Conservation (phyloP, 2,329 filamentous ascomycete species). For the Colletotrichum melonis region DNA sequence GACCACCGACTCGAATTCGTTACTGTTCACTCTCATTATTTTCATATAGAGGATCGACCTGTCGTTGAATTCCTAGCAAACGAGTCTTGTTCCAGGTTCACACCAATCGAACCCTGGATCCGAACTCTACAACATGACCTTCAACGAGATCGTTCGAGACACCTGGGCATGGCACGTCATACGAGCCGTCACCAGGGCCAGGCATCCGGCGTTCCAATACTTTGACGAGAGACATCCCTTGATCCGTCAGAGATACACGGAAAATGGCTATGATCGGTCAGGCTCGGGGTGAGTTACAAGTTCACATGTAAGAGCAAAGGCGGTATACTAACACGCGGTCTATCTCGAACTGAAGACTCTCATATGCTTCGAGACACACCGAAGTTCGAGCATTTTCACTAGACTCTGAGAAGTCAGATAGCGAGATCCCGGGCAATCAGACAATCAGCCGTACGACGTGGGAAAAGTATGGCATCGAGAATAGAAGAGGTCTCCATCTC, state of each 20-base stretch:
- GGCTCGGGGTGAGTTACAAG: neutral
- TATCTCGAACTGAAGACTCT: neutral
- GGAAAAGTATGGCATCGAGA: conserved; percentile 17
- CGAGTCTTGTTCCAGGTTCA: neutral
- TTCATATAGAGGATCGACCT: neutral
- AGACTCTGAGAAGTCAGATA: neutral
- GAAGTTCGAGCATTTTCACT: neutral
- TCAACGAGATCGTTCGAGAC: conserved; percentile 28
- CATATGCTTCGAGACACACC: conserved; percentile 5
- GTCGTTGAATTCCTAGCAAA: neutral
- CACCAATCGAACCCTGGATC: neutral
- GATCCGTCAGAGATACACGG: conserved; percentile 20
- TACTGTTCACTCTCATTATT: neutral
- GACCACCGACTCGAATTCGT: neutral
- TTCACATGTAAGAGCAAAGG: neutral
- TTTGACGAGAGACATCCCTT: conserved; percentile 26
- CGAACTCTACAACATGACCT: conserved; percentile 3
- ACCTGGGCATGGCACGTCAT: conserved; percentile 22
- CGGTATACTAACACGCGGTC: neutral
- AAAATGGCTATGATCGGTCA: neutral
- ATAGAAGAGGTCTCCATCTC: conserved; percentile 4
- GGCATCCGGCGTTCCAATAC: conserved; percentile 23
- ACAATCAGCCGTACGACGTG: conserved; percentile 4
- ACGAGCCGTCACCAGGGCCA: conserved; percentile 14
- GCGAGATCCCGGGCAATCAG: neutral